These are phyloP conservation scores for Leptosphaerulina australis DNA, from an alignment of 2,329 filamentous ascomycete species.

Conservation along the genomic window DNA sequence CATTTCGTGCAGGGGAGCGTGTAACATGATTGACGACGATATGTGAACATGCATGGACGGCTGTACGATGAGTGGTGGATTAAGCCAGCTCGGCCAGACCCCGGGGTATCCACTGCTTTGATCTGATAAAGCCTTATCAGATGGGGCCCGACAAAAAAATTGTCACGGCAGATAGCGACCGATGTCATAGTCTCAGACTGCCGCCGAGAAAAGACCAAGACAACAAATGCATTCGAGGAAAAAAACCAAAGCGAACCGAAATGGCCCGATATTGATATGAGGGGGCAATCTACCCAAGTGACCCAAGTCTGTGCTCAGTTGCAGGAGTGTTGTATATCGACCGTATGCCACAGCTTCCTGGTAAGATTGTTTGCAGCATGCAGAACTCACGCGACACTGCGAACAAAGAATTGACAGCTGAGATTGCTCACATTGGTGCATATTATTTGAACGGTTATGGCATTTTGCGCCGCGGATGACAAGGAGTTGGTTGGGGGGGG, in stretches of 20 bases:
- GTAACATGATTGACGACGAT: neutral
- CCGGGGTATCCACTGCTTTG: neutral
- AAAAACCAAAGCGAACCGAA: slow-evolving; percentile 12
- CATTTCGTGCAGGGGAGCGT: neutral
- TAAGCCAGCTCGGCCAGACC: slow-evolving; percentile 2
- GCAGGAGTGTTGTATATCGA: neutral
- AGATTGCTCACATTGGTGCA: neutral
- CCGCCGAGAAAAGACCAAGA: slow-evolving; percentile 8
- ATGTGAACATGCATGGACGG: neutral
- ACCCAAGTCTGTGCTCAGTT: slow-evolving; percentile 20
- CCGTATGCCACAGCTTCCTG: neutral
- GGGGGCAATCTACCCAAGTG: slow-evolving; percentile 28
- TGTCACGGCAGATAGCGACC: slow-evolving; percentile 7
- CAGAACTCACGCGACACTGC: too few species aligned
- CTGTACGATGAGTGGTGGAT: neutral
- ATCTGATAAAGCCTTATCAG: slow-evolving; percentile 11
- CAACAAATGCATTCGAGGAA: slow-evolving; percentile 4
- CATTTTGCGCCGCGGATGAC: slow-evolving; percentile 4
- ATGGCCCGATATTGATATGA: slow-evolving; percentile 33
- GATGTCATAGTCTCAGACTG: slow-evolving; percentile 17
- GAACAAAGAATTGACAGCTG: neutral
- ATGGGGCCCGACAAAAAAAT: slow-evolving; percentile 8
- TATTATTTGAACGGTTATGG: neutral
- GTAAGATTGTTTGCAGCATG: neutral
- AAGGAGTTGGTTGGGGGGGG: slow-evolving; percentile 4